phyloP scores from a whole-genome alignment of 75 land plant species.

The Gnetum montanum region DNA sequence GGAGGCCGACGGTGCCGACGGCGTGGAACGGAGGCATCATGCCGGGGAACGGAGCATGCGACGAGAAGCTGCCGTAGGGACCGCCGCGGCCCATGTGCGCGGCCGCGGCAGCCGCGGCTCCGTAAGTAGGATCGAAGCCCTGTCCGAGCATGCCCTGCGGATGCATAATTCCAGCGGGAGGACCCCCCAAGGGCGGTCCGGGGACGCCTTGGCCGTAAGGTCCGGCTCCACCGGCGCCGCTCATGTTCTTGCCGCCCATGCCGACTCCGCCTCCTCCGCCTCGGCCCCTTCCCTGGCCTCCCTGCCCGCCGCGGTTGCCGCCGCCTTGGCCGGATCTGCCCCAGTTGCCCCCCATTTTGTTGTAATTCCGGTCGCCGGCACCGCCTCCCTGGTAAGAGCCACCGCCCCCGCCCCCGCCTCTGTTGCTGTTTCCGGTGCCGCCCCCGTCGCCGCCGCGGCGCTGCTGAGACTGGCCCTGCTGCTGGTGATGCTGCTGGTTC shows the following conservation, averaged over 20 bases:
- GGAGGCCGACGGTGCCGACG: constrained; percentile 56
- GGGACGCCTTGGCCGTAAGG: constrained; percentile 48
- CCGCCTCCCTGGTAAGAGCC: constrained; percentile 30
- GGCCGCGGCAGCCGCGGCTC: too few relatives aligned
- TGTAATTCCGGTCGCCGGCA: constrained; percentile 31
- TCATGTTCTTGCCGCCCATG: constrained; percentile 15
- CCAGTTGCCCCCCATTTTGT: constrained; percentile 35
- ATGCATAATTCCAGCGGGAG: constrained; percentile 76
- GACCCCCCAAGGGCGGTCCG: constrained; percentile 53
- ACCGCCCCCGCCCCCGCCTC: constrained; percentile 22
- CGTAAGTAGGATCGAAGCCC: constrained; percentile 71
- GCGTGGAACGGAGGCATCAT: constrained; percentile 65
- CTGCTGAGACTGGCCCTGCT: constrained; percentile 32
- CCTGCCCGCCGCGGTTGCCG: constrained; percentile 33
- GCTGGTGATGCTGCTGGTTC: constrained; percentile 27
- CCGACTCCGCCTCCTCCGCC: constrained; percentile 35
- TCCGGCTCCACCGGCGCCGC: constrained; percentile 20
- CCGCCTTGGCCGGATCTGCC: constrained; percentile 49
- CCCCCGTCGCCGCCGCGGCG: constrained; percentile 33
- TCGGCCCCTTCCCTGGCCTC: constrained; percentile 32
- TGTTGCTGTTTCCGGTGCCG: too few relatives aligned
- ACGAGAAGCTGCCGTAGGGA: constrained; percentile 56
- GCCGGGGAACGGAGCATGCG: constrained; percentile 49
- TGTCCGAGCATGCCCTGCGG: constrained; percentile 84
- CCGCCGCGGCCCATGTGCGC: constrained; percentile 62